These are phyloP conservation scores for Collariella sp. DNA, from an alignment of 495 filamentous ascomycete species.

Conservation along the genomic window DNA sequence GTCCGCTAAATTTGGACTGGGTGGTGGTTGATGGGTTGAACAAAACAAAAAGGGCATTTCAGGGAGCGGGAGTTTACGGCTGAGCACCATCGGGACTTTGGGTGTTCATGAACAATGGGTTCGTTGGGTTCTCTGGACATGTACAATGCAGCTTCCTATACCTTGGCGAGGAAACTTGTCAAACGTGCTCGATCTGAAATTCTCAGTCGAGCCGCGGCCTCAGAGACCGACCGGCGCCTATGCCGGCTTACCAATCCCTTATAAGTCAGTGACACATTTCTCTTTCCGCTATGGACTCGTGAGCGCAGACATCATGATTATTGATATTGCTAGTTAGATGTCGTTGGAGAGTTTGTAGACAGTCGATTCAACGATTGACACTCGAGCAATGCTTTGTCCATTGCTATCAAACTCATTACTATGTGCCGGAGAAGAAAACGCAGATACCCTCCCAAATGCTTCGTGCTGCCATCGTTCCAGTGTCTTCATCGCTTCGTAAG, in stretches of 20 bases:
- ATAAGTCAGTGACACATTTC: slow-evolving; percentile 10
- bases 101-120: slow-evolving; percentile 18
- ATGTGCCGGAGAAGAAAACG: not conserved
- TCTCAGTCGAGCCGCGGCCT: slow-evolving; percentile 49
- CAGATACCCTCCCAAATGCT: slow-evolving; percentile 1
- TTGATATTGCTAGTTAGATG: no score
- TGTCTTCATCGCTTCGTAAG: slow-evolving; percentile 4
- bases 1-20: slow-evolving; percentile 60
- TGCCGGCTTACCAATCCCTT: slow-evolving; percentile 45
- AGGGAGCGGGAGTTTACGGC: slow-evolving; percentile 17
- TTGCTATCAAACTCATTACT: not conserved
- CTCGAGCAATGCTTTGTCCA: not conserved
- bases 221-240: slow-evolving; percentile 52
- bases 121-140: slow-evolving; percentile 19
- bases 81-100: slow-evolving; percentile 17
- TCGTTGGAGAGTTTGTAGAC: no score
- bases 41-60: slow-evolving; percentile 24
- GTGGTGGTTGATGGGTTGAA: slow-evolving; percentile 19
- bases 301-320: not conserved
- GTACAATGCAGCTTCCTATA: slow-evolving; percentile 20
- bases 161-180: slow-evolving; percentile 30
- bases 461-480: not conserved
- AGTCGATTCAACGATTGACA: no score
- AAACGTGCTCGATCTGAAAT: slow-evolving; percentile 36
- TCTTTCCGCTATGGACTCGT: not conserved